Evolutionary conservation across 2,329 filamentous ascomycete species (phyloP), one percentile per base, ranked within the genome.

Genomic region (Colletotrichum simmondsii): DNA sequence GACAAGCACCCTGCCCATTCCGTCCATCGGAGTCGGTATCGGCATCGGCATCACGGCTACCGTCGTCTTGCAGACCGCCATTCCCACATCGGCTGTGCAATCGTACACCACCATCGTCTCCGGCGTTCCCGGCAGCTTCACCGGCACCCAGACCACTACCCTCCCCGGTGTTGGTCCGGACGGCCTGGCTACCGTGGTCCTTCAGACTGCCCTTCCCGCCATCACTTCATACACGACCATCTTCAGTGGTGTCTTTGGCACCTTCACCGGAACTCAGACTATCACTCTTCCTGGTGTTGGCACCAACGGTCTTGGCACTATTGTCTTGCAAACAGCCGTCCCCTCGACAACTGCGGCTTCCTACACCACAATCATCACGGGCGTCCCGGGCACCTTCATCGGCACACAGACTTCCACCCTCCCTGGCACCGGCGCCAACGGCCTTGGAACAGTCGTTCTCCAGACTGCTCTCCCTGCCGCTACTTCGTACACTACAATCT

Each of bases 401-500:
- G 68, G 68, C 2, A 71, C 68, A 0, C 63, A 37, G 16, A 57
- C 57, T 1, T n/a, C 42, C 3, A 71, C 68, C 4, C 19, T 71
- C 19, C 53, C 49, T 3, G 61, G 28, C 2, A 61, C 54, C 0
- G 68, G 68, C 3, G 5, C 26, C 0, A 7, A 71, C 8, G 63
- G 63, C 2, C 57, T 68, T 24, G 63, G 54, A 2, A 71, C 68
- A 1, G 64, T 71, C 7, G 12, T 71, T 2, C 16, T 71, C 0
- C 68, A 71, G 57, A 71, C 68, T 11, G 64, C 68, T 5, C 8
- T 71, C 1, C 64, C 68, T 1, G 42, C 49, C 2, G 24, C 42
- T 14, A 28, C 65, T 1, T 71, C 68, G 0, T 68, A 71, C 32
- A 71, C 68, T 0, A 71, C 68, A 2, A 19, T 68, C 1, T 26